These are phyloP conservation scores for Asterochloris erici DNA, from an alignment of 139 green algal genomes.

Conservation along the genomic window DNA sequence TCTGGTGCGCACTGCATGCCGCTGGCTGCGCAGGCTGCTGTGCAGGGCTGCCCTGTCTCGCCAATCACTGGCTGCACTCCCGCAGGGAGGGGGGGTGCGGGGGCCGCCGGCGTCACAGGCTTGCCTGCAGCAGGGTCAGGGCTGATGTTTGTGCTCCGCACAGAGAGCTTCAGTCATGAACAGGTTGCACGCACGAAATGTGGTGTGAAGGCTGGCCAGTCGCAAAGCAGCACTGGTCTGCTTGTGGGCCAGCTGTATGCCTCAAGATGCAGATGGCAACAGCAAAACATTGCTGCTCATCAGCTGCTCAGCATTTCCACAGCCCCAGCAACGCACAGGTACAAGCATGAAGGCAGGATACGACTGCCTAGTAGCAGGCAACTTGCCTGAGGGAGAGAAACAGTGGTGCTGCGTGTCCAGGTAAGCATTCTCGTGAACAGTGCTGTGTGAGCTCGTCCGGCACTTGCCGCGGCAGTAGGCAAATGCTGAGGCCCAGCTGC, in stretches of 20 bases:
- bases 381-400: conserved; percentile 55
- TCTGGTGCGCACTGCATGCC: conserved; percentile 32
- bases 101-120: conserved; percentile 34
- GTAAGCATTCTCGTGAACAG: conserved; percentile 79
- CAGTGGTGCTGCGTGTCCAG: conserved; percentile 64
- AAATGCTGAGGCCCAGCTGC: conserved; percentile 54
- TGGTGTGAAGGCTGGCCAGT: too few species aligned
- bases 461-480: conserved; percentile 68
- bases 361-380: conserved; percentile 10
- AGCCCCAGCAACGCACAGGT: too few species aligned
- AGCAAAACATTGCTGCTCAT: too few species aligned
- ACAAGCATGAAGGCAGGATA: too few species aligned
- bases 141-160: too few species aligned
- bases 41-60: conserved; percentile 38
- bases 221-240: too few species aligned
- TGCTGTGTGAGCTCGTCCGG: conserved; percentile 65
- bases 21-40: conserved; percentile 33
- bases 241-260: too few species aligned
- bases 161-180: too few species aligned
- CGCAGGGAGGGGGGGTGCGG: conserved; percentile 34
- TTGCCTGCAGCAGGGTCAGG: conserved; percentile 30
- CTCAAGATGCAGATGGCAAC: too few species aligned
- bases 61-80: conserved; percentile 33
- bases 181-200: too few species aligned
- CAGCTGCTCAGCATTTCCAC: too few species aligned